Evolutionary conservation across 2,329 filamentous ascomycete genomes (phyloP).

Genomic region (Alternaria tenuissima): DNA sequence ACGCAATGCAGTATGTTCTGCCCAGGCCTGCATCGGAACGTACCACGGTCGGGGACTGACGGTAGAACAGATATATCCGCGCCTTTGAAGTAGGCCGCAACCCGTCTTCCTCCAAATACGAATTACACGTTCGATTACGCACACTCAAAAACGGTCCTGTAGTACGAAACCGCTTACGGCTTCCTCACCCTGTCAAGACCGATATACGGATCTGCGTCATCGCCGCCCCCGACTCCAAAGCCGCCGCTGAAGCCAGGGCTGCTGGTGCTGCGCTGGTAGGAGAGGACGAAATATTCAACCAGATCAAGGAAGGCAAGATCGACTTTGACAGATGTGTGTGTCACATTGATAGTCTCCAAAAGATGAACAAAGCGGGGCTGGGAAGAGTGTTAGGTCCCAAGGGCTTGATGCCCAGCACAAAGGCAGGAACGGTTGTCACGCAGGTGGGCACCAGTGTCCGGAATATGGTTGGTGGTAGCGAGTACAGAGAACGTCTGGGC

Average conservation of each 20-base stretch:
- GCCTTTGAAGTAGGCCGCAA: conserved; percentile 89
- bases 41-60: neutral
- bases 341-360: conserved; percentile 78
- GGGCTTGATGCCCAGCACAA: conserved; percentile 90
- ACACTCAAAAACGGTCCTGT: conserved; percentile 86
- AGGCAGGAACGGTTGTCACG: conserved; percentile 86
- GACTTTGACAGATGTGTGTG: conserved; percentile 91
- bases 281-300: conserved; percentile 84
- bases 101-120: conserved; percentile 81
- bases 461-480: conserved; percentile 82
- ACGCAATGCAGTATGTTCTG: conserved; percentile 81
- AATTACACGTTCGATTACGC: conserved; percentile 82
- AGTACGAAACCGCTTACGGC: conserved; percentile 83
- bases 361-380: conserved; percentile 81
- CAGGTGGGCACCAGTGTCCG: conserved; percentile 78
- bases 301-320: conserved; percentile 77
- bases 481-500: conserved; percentile 86
- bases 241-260: conserved; percentile 75
- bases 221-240: conserved; percentile 79
- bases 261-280: conserved; percentile 86
- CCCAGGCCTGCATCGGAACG: neutral
- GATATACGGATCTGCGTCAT: conserved; percentile 91
- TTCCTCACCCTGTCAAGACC: conserved; percentile 89
- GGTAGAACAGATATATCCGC: conserved; percentile 76
- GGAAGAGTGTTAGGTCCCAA: conserved; percentile 85